Percentiles rank a stretch among this genome's conserved stretches.
phyloP scores from a whole-genome alignment of 2,329 filamentous ascomycete species.

The Karstenula rhodostoma region DNA sequence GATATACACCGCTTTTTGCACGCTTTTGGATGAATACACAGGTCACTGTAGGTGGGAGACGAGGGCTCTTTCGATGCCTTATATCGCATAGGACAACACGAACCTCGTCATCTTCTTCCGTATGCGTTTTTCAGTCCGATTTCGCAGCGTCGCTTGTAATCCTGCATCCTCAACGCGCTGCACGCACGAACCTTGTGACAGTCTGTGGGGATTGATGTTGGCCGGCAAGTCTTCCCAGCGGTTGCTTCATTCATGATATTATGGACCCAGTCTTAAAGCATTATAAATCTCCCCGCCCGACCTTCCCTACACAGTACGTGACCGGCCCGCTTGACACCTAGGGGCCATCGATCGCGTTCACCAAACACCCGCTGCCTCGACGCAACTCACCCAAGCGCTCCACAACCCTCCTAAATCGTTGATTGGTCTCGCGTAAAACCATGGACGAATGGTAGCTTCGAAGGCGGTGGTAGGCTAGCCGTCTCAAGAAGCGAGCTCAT shows the following conservation, averaged over 20 bases:
- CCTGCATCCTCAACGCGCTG: neutral
- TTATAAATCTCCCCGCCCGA: neutral
- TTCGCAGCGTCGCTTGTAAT: neutral
- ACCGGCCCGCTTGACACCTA: neutral
- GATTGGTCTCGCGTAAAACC: neutral
- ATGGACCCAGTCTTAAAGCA: neutral
- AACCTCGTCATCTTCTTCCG: neutral
- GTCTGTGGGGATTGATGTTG: too few species aligned
- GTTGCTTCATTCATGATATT: neutral
- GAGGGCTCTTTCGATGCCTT: neutral
- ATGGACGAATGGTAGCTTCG: neutral
- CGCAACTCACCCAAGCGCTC: neutral
- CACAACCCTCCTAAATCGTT: neutral
- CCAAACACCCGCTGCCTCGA: constrained; percentile 10
- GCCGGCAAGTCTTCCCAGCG: neutral
- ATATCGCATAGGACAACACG: neutral
- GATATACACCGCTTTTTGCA: neutral
- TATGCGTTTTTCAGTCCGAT: neutral
- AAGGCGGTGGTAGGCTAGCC: constrained; percentile 9
- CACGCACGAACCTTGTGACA: too few species aligned
- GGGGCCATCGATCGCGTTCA: neutral
- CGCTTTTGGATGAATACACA: neutral
- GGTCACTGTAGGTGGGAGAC: neutral
- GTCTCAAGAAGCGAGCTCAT: constrained; percentile 19
- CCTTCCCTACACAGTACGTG: neutral